Evolutionary conservation across 1,284 basidiomycete species (phyloP), one percentile per base, ranked within the genome.

Genomic region (Peniophora sp.): DNA sequence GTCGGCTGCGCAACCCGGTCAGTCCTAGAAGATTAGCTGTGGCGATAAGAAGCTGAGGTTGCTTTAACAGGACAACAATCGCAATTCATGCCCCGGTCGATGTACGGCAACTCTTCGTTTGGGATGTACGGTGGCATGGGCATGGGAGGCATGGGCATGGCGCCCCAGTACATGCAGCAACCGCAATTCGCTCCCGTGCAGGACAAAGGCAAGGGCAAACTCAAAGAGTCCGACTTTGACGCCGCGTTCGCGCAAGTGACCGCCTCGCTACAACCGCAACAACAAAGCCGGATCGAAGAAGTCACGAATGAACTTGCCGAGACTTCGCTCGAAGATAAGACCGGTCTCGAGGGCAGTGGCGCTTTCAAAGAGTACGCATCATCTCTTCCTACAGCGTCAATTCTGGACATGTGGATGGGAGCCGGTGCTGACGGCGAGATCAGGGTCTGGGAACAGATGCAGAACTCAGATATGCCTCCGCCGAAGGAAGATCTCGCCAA

Each of bases 221-320:
- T 73, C 54, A 80, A 74, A 57, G 86, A 86, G 57, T 83, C 76
- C 5, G 88, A 89, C 64, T 92, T 88, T 59, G 87, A 88, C 57
- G 80, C 80, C 24, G 88, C 86, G 1, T 87, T 91, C 64, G 81
- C 79, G 15, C 74, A 85, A 58, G 71, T 75, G 3, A 68, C 71
- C 35, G 75, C 74, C 14, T 78, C 78, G 9, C 61, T 83, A 17
- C 59, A 64, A 35, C 63, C 71, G 11, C 60, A 22, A 70, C 75
- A 23, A 68, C 75, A 41, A 64, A 57, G 43, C 61, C 70, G 3
- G 64, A 64, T 82, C 48, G 65, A 69, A 48, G 64, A 65, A 3
- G 22, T 57, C 24, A 52, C 42, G 34, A 45, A 47, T 32, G 50
- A 35, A 8, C 46, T 56, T 6, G 18, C 23, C 24, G 45, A 44